A percentile compares a stretch with the other conserved stretches of the same genome.
These are phyloP conservation scores for Amphirosellinia nigrospora DNA, from an alignment of 495 filamentous ascomycete genomes.

Conservation along the genomic window DNA sequence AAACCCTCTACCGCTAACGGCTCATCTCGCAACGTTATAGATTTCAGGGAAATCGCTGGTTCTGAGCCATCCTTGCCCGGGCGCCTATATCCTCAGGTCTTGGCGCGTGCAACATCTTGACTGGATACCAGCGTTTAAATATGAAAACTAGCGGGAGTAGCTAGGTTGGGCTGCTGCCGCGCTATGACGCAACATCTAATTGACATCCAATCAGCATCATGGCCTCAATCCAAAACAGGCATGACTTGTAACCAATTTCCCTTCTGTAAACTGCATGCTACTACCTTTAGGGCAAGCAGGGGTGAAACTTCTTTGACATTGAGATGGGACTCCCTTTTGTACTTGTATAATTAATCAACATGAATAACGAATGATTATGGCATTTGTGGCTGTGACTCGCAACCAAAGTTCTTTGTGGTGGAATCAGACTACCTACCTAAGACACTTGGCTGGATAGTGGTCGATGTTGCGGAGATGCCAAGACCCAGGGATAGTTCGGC, in stretches of 20 bases:
- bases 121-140: slow-evolving; percentile 27
- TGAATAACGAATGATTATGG: not conserved
- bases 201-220: slow-evolving; percentile 32
- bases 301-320: slow-evolving; percentile 15
- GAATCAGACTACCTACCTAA: not conserved
- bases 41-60: not conserved
- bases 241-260: slow-evolving; percentile 30
- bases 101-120: slow-evolving; percentile 18
- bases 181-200: slow-evolving; percentile 32
- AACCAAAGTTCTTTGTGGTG: not conserved
- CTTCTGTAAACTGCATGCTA: not conserved
- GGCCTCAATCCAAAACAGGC: slow-evolving; percentile 37
- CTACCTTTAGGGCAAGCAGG: not conserved
- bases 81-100: slow-evolving; percentile 15
- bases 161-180: not conserved
- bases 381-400: not conserved
- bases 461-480: not conserved
- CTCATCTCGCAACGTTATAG: not conserved
- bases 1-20: not conserved
- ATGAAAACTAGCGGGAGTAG: not conserved
- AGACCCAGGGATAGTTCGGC: not conserved
- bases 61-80: not conserved
- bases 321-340: not conserved
- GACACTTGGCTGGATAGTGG: not conserved
- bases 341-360: not conserved